Evolutionary conservation across 2,329 filamentous ascomycete species (phyloP).

Genomic region (Pseudocercospora fijiensis): DNA sequence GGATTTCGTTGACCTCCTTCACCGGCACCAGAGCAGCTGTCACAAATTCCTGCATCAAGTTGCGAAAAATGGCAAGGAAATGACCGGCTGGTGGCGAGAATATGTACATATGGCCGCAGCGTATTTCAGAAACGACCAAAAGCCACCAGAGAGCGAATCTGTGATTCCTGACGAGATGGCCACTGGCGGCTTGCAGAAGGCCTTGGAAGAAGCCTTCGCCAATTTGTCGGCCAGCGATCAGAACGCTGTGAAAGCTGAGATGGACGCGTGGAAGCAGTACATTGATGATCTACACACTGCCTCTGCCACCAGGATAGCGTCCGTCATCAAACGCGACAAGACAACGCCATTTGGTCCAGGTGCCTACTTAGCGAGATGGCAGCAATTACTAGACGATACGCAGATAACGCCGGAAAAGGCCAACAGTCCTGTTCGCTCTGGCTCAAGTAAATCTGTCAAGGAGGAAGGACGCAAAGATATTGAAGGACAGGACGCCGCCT

Average conservation of each 20-base stretch:
- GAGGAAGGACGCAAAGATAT: slow-evolving; percentile 40
- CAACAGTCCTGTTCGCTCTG: slow-evolving; percentile 52
- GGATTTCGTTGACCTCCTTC: slow-evolving; percentile 68
- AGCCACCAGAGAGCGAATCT: slow-evolving; percentile 26
- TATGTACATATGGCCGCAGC: slow-evolving; percentile 61
- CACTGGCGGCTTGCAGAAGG: slow-evolving; percentile 46
- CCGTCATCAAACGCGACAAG: slow-evolving; percentile 50
- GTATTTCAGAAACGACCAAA: slow-evolving; percentile 51
- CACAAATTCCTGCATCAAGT: slow-evolving; percentile 73
- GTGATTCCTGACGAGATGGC: slow-evolving; percentile 34
- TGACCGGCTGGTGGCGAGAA: slow-evolving; percentile 59
- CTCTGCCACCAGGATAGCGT: slow-evolving; percentile 57
- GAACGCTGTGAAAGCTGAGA: slow-evolving; percentile 48
- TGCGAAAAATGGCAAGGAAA: slow-evolving; percentile 64
- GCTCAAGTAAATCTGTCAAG: slow-evolving; percentile 38
- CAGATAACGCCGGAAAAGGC: slow-evolving; percentile 61
- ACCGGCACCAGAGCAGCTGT: slow-evolving; percentile 60
- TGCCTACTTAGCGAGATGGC: slow-evolving; percentile 71
- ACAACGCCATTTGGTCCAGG: slow-evolving; percentile 63
- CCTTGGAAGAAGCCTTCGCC: slow-evolving; percentile 45
- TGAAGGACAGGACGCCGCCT: slow-evolving; percentile 32
- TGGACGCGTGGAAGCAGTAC: slow-evolving; percentile 63
- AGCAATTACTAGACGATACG: slow-evolving; percentile 68
- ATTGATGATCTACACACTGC: slow-evolving; percentile 55
- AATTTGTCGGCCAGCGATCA: slow-evolving; percentile 52